Evolutionary conservation across 495 filamentous ascomycete species (phyloP), one percentile per base, ranked within the genome.

Genomic region (Penicillium coprophilum): DNA sequence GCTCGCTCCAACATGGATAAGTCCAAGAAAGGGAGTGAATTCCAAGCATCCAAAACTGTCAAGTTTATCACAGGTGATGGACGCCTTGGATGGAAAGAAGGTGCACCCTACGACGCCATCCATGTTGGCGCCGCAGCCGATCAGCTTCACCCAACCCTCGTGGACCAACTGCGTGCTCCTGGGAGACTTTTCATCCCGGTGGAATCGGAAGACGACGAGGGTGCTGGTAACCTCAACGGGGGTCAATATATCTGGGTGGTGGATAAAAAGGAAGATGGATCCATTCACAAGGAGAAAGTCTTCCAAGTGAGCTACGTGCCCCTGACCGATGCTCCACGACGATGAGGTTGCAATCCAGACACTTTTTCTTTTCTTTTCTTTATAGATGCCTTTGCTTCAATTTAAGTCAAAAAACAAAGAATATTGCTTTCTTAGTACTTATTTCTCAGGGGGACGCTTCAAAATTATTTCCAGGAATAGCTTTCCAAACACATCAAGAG

Each of bases 281-380:
- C 75, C 9, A 82, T 99, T 20, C 79, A 70, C 57, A 90, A 80
- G 77, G 81, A 87, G 76, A 91, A 84, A 76, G 62, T 86, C 53
- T 90, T 88, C 73, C 89, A 87, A 38, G 94, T 99, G 50, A 77
- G 86, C 66, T 98, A 97, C 77, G 95, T 98, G 55, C 94, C 95
- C 24, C 72, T 98, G 74, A 96, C 92, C 31, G 93, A 97, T 77
- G 82, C 89, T 47, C 91, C 88, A 20, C 57, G 44, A 38, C 15
- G 34, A 47, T 62, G 30, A 58, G 23, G 17, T 12, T 46, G 15
- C 24, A 30, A 46, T 17, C 7, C 34, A 38, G 6, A n/a, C 32
- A 7, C 32, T 7, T 34, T 6, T 12, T 36, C 6, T 36, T 2
- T n/a, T 13, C 6, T 15, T 15, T 15, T 34, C 2, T 15, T n/a